phyloP scores from a whole-genome alignment of 2,329 filamentous ascomycete genomes.

The Diaporthe capsici region DNA sequence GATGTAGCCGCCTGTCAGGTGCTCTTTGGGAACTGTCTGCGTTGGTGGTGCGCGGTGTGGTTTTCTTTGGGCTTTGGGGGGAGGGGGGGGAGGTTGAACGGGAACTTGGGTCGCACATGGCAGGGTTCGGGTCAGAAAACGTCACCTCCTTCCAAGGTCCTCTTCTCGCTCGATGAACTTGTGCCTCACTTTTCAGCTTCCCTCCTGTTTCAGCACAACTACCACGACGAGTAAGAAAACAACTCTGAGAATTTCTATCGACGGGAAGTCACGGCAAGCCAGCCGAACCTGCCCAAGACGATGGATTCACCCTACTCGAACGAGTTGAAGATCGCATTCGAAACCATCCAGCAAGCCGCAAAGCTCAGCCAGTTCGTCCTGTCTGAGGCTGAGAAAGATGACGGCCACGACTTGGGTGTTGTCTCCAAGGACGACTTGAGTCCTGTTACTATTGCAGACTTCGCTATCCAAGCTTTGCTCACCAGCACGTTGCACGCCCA shows the following conservation, averaged over 20 bases:
- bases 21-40: neutral
- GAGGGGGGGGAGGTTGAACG: too few species aligned
- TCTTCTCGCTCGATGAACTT: too few species aligned
- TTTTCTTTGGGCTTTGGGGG: neutral
- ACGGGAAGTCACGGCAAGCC: neutral
- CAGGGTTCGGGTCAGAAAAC: conserved; percentile 16
- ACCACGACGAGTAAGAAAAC: neutral
- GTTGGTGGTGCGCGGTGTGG: neutral
- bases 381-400: conserved; percentile 18
- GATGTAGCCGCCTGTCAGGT: neutral
- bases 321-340: conserved; percentile 60
- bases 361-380: conserved; percentile 55
- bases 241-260: neutral
- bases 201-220: neutral
- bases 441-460: conserved; percentile 72
- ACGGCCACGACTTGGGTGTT: conserved; percentile 59
- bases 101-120: neutral
- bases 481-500: conserved; percentile 63
- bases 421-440: conserved; percentile 69
- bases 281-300: neutral
- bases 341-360: conserved; percentile 61
- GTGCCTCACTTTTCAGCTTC: too few species aligned
- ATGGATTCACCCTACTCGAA: conserved; percentile 60
- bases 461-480: conserved; percentile 70
- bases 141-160: neutral